These are phyloP conservation scores for Postia placenta DNA, from an alignment of 768 basidiomycete genomes.

Conservation along the genomic window DNA sequence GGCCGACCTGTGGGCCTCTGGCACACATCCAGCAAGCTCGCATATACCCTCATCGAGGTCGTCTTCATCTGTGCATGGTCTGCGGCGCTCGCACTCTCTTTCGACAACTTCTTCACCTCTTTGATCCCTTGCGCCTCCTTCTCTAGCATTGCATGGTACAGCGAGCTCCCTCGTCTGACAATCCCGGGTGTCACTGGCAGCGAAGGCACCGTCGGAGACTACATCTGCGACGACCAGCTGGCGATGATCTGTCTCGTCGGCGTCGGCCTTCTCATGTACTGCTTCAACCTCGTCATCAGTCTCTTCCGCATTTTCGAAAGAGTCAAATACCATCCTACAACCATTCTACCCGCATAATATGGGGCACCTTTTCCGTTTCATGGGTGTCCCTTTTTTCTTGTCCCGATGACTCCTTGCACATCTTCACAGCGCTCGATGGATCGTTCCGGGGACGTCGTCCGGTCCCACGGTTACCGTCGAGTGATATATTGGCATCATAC, in stretches of 20 bases:
- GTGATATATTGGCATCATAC: too few species aligned
- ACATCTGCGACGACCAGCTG: conserved; percentile 70
- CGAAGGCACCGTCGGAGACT: conserved; percentile 49
- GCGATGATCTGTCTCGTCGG: conserved; percentile 75
- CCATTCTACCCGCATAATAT: conserved; percentile 1
- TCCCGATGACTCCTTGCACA: too few species aligned
- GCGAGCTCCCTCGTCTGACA: conserved; percentile 45
- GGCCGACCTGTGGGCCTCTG: conserved; percentile 89
- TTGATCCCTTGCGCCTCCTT: conserved; percentile 67
- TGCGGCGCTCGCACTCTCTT: conserved; percentile 78
- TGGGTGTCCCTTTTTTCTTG: too few species aligned
- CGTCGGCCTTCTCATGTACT: conserved; percentile 73
- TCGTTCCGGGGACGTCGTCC: too few species aligned
- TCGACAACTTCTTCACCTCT: conserved; percentile 91
- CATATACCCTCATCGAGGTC: conserved; percentile 83
- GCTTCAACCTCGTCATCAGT: conserved; percentile 78
- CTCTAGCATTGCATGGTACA: conserved; percentile 68
- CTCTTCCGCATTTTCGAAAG: conserved; percentile 86
- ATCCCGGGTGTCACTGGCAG: conserved; percentile 37
- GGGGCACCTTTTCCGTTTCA: too few species aligned
- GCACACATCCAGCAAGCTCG: conserved; percentile 81
- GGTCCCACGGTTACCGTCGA: too few species aligned
- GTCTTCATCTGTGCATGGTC: conserved; percentile 94
- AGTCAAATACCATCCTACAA: conserved; percentile 54
- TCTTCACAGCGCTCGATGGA: too few species aligned